Conservation (phyloP, 2,329 filamentous ascomycete genomes). For the Plenodomus tracheiphilus region DNA sequence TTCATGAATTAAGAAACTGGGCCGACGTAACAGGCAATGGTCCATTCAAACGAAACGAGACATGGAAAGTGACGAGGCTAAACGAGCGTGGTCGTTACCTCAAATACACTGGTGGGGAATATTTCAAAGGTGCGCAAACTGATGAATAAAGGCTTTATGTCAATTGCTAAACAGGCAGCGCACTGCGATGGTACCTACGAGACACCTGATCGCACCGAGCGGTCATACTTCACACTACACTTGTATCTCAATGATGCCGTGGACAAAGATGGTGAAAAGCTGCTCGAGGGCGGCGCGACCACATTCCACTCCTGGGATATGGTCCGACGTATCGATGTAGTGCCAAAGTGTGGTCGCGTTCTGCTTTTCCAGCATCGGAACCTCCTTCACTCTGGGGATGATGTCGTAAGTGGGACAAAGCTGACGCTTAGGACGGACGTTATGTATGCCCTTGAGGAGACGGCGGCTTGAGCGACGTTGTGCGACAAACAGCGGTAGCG, state of each 20-base stretch:
- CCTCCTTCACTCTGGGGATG: constrained; percentile 59
- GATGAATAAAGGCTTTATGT: neutral
- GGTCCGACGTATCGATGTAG: constrained; percentile 47
- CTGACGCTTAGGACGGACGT: constrained; percentile 61
- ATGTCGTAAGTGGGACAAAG: constrained; percentile 58
- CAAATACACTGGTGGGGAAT: constrained; percentile 71
- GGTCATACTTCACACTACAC: constrained; percentile 59
- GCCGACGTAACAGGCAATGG: constrained; percentile 51
- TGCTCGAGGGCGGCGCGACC: constrained; percentile 58
- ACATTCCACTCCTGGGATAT: constrained; percentile 50
- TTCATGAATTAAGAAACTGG: constrained; percentile 48
- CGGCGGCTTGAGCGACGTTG: neutral
- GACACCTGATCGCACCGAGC: constrained; percentile 57
- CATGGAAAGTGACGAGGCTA: constrained; percentile 53
- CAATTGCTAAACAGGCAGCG: constrained; percentile 44
- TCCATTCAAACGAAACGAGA: constrained; percentile 48
- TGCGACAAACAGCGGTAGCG: neutral
- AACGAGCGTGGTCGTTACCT: constrained; percentile 79
- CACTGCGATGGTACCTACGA: constrained; percentile 70
- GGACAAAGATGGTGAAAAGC: constrained; percentile 31
- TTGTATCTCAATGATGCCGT: constrained; percentile 57
- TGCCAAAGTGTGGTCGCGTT: constrained; percentile 56
- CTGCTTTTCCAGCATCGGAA: constrained; percentile 60
- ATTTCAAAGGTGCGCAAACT: constrained; percentile 59
- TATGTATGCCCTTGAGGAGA: constrained; percentile 51